Evolutionary conservation across 2,329 filamentous ascomycete genomes (phyloP), one percentile per base, ranked within the genome.

Genomic region (Xylariaceae sp.): DNA sequence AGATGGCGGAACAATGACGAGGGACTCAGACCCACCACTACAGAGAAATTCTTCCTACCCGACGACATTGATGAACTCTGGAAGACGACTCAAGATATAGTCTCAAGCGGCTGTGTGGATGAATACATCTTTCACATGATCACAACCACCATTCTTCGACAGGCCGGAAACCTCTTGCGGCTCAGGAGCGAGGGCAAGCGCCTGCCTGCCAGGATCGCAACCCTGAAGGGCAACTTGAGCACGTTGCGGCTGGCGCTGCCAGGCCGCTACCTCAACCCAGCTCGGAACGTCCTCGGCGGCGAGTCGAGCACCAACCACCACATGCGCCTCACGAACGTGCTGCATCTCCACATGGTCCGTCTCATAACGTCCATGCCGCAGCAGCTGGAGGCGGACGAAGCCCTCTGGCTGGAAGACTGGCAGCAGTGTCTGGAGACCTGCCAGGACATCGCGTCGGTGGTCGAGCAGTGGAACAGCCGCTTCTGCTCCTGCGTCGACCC

Each of bases 401-500:
- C 29, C 1, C 38, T 45, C 4, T 58, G 55, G 49, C 18, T 48
- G 19, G 30, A 36, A 21, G 41, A 32, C 16, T 59, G 56, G 58
- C 44, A 53, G 23, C 36, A 42, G 17, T 37, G 43, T n/a, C 46
- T 58, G 5, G 52, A 54, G 24, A 32, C 38, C n/a, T 56, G 49
- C 19, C 51, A 57, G 24, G 51, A 58, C 31, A 48, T 59, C 15
- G 49, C 51, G 2, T 36, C 37, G 3, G 28, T 57, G 2, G 45
- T 50, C 2, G 44, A 45, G 18, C 46, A 60, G 21, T 61, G 58
- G 57, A 45, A 58, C 32, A 51, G 45, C 23, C 42, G 48, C 5
- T 53, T 50, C 30, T 55, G 44, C 18, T 36, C 49, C 19, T 43
- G 39, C 3, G 53, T 57, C 4, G 56, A 60, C 29, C 56, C 57